Evolutionary conservation across 1,284 basidiomycete genomes (phyloP).

Genomic region (Ustilago shanxiensis): DNA sequence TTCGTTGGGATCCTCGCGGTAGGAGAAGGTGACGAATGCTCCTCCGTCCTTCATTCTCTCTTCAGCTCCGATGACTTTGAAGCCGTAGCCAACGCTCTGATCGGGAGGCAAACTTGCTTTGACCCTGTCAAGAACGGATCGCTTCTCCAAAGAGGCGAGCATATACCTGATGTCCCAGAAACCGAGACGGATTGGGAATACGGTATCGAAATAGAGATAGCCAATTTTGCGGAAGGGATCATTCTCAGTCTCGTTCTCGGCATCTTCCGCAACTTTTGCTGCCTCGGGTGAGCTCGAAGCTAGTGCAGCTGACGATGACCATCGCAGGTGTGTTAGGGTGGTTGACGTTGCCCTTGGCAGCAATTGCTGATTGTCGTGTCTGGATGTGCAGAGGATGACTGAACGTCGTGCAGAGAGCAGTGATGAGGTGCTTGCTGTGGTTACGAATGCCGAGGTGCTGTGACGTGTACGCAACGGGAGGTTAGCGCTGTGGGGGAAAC

Average conservation of each 20-base stretch:
- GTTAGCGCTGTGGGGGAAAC: not conserved
- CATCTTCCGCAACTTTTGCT: conserved; percentile 48
- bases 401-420: conserved; percentile 12
- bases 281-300: conserved; percentile 50
- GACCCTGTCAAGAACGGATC: conserved; percentile 46
- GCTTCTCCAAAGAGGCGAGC: conserved; percentile 49
- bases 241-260: conserved; percentile 44
- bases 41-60: conserved; percentile 61
- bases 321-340: conserved; percentile 6
- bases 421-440: conserved; percentile 8
- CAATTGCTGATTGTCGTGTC: not conserved
- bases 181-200: conserved; percentile 63
- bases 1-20: conserved; percentile 44
- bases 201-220: conserved; percentile 63
- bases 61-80: conserved; percentile 61
- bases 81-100: conserved; percentile 57
- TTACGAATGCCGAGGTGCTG: not conserved
- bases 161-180: conserved; percentile 58
- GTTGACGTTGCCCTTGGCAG: not conserved
- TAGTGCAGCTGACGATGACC: conserved; percentile 42
- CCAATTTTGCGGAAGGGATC: conserved; percentile 54
- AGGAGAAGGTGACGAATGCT: conserved; percentile 57
- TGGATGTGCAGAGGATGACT: not conserved
- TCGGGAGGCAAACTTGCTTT: conserved; percentile 51
- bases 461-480: conserved; percentile 2